Evolutionary conservation across 2,329 filamentous ascomycete species (phyloP), one percentile per base, ranked within the genome.

Genomic region (Moelleriella libera): DNA sequence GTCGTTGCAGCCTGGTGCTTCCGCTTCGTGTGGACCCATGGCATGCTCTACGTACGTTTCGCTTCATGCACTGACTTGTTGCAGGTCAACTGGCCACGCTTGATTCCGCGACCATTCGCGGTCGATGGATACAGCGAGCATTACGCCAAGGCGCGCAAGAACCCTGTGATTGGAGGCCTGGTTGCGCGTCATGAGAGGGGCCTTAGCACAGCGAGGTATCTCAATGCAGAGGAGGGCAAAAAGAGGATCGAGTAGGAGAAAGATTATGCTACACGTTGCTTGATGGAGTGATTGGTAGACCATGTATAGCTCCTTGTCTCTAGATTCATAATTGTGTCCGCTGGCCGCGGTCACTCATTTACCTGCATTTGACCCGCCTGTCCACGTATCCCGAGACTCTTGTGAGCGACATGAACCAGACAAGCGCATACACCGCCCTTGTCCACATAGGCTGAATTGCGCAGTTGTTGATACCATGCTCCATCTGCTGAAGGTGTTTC

Each of bases 21-120:
- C 44, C 77, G 78, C 52, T 98, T 98, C 62, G 82, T 98, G 56
- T 74, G 80, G 58, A 76, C 68, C 44, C 85, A 96, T 60, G 92
- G 92, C 50, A 89, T 94, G 74, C 80, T 98, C 57, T 98, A 92
- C 60, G 92, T 97, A 76, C 76, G 88, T 80, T 43, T 31, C 30
- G 39, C 7, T 47, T 52, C 14, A 41, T 41, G 40, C n/a, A n/a
- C 11, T n/a, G 11, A 41, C 14, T 10, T 7, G n/a, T 43, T 46
- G 43, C 51, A 95, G 88, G 89, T 96, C 55, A 97, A 96, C 68
- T 98, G 94, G 92, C 92, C 92, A 8, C 96, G 94, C 62, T 78
- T 98, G 44, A 94, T 94, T 63, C 89, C 88, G 9, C 82, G 88
- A 12, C 80, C 86, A 2, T 94, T 85, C 66, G 89, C 88, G 3